Conservation (phyloP, 2,329 filamentous ascomycete species). For the Sporothrix humicola region DNA sequence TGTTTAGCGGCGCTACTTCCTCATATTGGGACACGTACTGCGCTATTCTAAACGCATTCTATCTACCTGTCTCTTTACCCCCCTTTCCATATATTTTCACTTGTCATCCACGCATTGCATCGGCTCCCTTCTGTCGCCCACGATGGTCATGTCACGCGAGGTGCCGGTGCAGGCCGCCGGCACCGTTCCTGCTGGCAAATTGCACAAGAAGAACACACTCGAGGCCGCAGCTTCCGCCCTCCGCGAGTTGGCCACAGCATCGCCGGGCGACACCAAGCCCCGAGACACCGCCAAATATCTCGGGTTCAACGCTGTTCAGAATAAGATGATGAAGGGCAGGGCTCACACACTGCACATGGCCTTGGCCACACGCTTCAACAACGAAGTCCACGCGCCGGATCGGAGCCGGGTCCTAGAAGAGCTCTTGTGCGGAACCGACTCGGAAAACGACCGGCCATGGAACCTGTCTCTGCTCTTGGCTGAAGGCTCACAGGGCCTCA, state of each 20-base stretch:
- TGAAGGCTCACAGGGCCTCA: conserved; percentile 20
- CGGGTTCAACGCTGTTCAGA: conserved; percentile 12
- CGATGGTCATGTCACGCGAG: conserved; percentile 22
- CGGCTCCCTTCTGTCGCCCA: neutral
- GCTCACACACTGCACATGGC: conserved; percentile 17
- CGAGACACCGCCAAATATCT: conserved; percentile 17
- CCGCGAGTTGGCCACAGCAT: neutral
- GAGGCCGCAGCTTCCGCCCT: conserved; percentile 5
- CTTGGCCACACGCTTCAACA: conserved; percentile 7
- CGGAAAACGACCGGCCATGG: conserved; percentile 15
- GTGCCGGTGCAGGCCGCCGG: neutral
- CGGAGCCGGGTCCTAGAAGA: neutral
- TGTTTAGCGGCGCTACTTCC: neutral
- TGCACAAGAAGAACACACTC: conserved; percentile 8
- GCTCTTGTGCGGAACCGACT: conserved; percentile 1
- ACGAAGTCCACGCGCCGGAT: neutral
- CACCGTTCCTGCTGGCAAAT: neutral
- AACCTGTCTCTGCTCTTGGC: conserved; percentile 19
- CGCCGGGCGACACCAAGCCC: neutral
- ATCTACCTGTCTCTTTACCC: neutral
- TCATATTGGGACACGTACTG: neutral
- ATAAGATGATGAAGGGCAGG: conserved; percentile 15
- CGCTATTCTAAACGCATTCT: neutral
- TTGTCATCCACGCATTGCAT: neutral
- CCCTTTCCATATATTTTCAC: neutral